phyloP scores from a whole-genome alignment of 176 grass and related monocot genomes.

The Oropetium thomaeum region DNA sequence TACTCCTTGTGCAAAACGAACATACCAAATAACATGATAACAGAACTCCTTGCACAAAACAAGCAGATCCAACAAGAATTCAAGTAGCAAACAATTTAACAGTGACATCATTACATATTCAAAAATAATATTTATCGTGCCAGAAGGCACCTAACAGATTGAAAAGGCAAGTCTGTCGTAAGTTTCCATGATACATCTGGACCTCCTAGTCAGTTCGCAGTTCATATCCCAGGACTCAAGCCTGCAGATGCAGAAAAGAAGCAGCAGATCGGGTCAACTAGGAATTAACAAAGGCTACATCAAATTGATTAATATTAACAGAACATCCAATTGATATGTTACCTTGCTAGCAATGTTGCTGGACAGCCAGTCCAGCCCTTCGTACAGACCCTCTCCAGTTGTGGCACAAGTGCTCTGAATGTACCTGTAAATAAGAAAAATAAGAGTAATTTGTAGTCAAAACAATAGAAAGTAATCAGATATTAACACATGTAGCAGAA shows the following conservation, averaged over 20 bases:
- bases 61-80: constrained; percentile 25
- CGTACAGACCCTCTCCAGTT: constrained; percentile 48
- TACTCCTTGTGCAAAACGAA: background rate
- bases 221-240: constrained; percentile 33
- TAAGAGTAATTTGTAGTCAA: background rate
- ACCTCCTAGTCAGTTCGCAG: constrained; percentile 37
- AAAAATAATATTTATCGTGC: constrained; percentile 34
- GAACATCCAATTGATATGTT: background rate
- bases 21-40: constrained; percentile 1
- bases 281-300: background rate
- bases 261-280: background rate
- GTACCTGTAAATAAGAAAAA: constrained; percentile 34
- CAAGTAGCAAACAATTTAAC: constrained; percentile 20
- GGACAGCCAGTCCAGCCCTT: constrained; percentile 55
- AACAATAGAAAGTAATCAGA: background rate
- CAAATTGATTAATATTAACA: no score
- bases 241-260: background rate
- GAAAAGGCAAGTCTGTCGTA: constrained; percentile 21
- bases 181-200: constrained; percentile 37
- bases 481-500: background rate
- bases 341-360: constrained; percentile 63
- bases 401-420: constrained; percentile 61
- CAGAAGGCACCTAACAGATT: constrained; percentile 17
- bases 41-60: constrained; percentile 24
- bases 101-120: constrained; percentile 35